Base-by-base conservation (phyloP, 768 basidiomycete genomes). In the Polyporus arcularius region DNA sequence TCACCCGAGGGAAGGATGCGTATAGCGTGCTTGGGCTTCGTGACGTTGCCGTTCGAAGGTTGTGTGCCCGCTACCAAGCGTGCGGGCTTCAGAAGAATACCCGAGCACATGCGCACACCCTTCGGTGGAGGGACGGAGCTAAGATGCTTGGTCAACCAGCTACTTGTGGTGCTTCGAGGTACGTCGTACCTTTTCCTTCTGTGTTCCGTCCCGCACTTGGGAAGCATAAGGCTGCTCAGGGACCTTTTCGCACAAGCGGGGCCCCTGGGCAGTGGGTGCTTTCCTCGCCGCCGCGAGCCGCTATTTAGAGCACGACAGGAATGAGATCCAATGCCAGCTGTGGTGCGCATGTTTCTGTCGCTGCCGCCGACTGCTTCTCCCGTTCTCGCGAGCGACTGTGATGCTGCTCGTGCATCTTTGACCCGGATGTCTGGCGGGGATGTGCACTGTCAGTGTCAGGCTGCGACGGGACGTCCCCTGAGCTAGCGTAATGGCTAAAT, bases 41-140 rank as follows among this genome's bases (percentile, higher is more conserved):
- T 62, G 61, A 55, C 61, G 55, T 47, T 31, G 31, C 35, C 46
- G 26, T 30, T 55, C 40, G n/a, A 30, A 53, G 52, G 21, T 57
- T 48, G 50, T 38, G 43, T 35, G 56, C 18, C 43, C 55, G 55
- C 61, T 26, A 52, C 38, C 30, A 15, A 32, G 8, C 18, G 15
- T 30, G 9, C 50, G 50, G 38, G 50, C 32, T 31, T 52, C 50
- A 35, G 26, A 48, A 21, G 46, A 26, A 18, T 48, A 48, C 12
- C n/a, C 46, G 46, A 7, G 21, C 46, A 18, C 46, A 48, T 26
- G 46, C 18, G 10, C 26, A 18, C 46, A 35, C 28, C 28, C 46
- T 48, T 52, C 50, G 38, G 50, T 52, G 50, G 50, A 52, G 46
- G 28, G 32, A 52, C 50, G 50, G 50, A 52, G 31, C 30, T 14